Evolutionary conservation across 2,329 filamentous ascomycete species (phyloP), one percentile per base, ranked within the genome.

Genomic region (Penicillium aurantiogriseum): DNA sequence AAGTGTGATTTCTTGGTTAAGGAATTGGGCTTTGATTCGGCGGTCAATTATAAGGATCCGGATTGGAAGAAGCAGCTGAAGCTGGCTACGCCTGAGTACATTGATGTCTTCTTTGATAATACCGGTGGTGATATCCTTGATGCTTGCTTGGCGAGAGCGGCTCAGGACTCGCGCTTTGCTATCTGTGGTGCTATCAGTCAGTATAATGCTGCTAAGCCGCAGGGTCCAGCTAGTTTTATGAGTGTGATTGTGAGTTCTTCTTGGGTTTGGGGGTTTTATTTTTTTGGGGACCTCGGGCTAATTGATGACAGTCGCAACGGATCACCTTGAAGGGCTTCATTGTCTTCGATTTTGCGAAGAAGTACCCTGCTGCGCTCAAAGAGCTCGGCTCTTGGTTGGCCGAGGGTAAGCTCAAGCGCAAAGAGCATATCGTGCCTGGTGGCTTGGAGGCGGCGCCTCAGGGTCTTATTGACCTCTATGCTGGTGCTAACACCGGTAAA

Each of bases 51-150:
- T 77, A 90, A 90, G 79, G 81, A 81, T 44, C 63, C 77, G 15
- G 82, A 85, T 56, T 90, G 88, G 69, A 80, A 76, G 65, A 72
- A 80, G 59, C 79, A 86, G 71, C 83, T 90, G 66, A 79, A 80
- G 62, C 81, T 80, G 42, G 85, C 83, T 5, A 89, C 86, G 1
- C 72, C 79, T 40, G 74, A 82, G 60, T 79, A 80, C 61, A 88
- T 87, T 55, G 85, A 89, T 73, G 85, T 91, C 15, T 91, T 85
- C 74, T 91, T 85, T 71, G 88, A 91, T 73, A 90, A 90, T 75
- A 86, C 89, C 21, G 88, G 87, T 11, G 88, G 88, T 6, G 85
- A 89, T 60, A 87, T 90, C 53, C 79, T 91, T 31, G 86, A 91
- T 67, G 73, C 85, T 60, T 87, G 85, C 44, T 78, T 91, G 39